Evolutionary conservation across 2,329 filamentous ascomycete species (phyloP), one percentile per base, ranked within the genome.

Genomic region (Coniochaeta pulveracea): DNA sequence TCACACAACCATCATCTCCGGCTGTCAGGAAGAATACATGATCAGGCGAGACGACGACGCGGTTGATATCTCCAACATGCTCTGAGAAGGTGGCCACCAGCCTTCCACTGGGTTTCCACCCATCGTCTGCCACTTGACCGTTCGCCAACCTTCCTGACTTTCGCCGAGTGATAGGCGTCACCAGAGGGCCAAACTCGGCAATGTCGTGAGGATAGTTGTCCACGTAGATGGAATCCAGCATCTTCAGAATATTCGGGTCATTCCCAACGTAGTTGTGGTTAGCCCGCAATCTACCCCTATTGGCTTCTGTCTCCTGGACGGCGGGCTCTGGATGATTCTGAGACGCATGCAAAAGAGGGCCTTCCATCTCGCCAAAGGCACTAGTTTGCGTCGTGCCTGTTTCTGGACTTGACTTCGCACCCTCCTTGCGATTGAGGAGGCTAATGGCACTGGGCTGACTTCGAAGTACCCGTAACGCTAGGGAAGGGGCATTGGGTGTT

Each of bases 1-100:
- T 93, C 36, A 95, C 84, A 6, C 73, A 76, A 3, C 91, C 85
- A 55, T 98, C 91, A 47, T 94, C 85, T 8, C 88, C 89, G 6
- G 79, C 89, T 1, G 91, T 96, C 36, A 95, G 70, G 55, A 98
- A 98, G 59, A 98, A 98, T 4, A 79, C 63, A 52, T 98, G 89
- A 49, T 98, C 91, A 1, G 89, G 85, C 2, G 91, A 80, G 6
- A 85, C 74, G 3, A 82, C 66, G 9, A 96, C 74, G 8, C 88
- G 76, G 48, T 82, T 94, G 42, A 96, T 75, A 6, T 84, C 73
- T 1, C 76, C 85, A 18, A 69, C 77, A 50, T 98, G 91, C 52
- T 98, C 91, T 2, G 83, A 76, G 48, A 96, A 86, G 1, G 85
- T 85, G 2, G 88, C 85, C 14, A 96, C 80, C 7, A 96, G 66